Evolutionary conservation across 106 monocot genomes (phyloP), one percentile per base, ranked within the genome.

Genomic region (Hemerocallis citrina): DNA sequence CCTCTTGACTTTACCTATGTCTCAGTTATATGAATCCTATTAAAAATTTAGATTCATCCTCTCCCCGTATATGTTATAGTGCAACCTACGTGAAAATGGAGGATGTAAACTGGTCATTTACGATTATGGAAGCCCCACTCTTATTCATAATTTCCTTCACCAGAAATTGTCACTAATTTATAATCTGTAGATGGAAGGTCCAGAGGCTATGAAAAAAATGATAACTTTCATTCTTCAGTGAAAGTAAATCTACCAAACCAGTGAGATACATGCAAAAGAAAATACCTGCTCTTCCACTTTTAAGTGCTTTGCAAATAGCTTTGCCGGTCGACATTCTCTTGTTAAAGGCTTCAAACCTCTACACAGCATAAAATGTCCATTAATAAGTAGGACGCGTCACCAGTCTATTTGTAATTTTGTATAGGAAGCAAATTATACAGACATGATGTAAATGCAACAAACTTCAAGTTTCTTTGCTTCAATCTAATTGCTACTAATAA

Each of bases 221-320:
- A n/a, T n/a, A n/a, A n/a, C n/a, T n/a, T n/a, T n/a, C n/a, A n/a
- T n/a, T n/a, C n/a, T n/a, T n/a, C n/a, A n/a, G n/a, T n/a, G n/a
- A n/a, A n/a, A n/a, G n/a, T n/a, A n/a, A n/a, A n/a, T 54, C 54
- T 54, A 54, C 3, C 29, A 54, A 54, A 54, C 0, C 54, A 15
- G 3, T 29, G 7, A 54, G 54, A n/a, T 54, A 5, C 31, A 31
- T 54, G 29, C 31, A 31, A 54, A 16, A 28, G 54, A 24, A 39
- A 59, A 39, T 59, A 87, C 93, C 89, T 94, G 93, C 4, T 94
- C 85, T 66, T 89, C 93, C 68, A 94, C 79, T 82, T 94, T 94
- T 62, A 94, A 70, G 60, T 94, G 93, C 29, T 94, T 94, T 52
- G 93, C 93, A 65, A 94, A 94, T 55, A 94, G 77, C 70, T 94